Percentiles rank a stretch among this genome's conserved stretches.
Conservation (phyloP, 179 eudicot species). For the Actinidia chinensis region DNA sequence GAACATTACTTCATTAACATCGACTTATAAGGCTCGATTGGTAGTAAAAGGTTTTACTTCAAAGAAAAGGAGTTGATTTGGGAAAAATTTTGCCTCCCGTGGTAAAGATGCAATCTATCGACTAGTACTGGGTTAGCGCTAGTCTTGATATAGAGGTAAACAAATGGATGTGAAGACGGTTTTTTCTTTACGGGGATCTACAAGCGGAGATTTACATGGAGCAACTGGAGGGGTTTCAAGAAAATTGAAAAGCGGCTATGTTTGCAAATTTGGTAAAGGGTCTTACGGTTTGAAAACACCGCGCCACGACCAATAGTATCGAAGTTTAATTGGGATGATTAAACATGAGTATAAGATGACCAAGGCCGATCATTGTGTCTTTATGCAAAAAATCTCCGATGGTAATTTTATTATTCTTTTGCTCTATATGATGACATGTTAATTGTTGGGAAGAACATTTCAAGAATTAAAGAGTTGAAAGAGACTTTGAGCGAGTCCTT, state of each 20-base stretch:
- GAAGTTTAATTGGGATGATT: conserved; percentile 7
- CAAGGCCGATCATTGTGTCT: background rate
- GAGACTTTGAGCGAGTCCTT: background rate
- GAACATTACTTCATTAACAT: conserved; percentile 1
- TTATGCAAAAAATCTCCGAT: background rate
- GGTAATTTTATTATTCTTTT: no score
- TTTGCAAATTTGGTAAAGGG: conserved; percentile 1
- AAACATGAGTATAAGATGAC: conserved; percentile 9
- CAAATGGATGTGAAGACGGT: no score
- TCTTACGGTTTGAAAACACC: conserved; percentile 4
- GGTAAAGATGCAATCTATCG: background rate
- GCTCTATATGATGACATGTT: background rate
- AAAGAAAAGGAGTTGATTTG: conserved; percentile 17
- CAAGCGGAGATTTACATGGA: conserved; percentile 12
- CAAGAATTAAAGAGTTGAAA: background rate
- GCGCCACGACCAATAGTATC: background rate
- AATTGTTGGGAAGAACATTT: background rate
- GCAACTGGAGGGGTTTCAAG: no score
- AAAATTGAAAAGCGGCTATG: conserved; percentile 6
- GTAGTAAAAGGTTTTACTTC: conserved; percentile 18
- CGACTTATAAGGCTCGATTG: conserved; percentile 16
- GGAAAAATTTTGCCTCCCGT: conserved; percentile 10
- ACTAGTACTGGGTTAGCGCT: conserved; percentile 10
- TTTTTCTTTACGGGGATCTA: conserved; percentile 14
- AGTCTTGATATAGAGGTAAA: conserved; percentile 12